Evolutionary conservation across 139 green algal species (phyloP).

Genomic region (Volvox africanus): DNA sequence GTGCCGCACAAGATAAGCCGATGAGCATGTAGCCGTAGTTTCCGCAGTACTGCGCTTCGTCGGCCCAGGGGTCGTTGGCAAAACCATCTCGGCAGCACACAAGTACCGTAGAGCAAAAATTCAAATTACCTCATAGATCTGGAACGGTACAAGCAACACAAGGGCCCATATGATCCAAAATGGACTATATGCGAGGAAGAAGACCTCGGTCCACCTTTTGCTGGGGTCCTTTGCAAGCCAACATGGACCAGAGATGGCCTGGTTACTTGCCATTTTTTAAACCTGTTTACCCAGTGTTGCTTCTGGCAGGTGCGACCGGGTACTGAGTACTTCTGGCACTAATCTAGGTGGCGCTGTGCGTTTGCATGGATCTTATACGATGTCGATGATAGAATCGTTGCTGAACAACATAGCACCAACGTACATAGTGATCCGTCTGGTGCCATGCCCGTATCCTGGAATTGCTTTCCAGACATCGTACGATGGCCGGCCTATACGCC

Average conservation of each 20-base stretch:
- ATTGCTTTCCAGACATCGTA: too few relatives aligned
- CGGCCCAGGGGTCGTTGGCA: neutral
- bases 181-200: slow-evolving; percentile 93
- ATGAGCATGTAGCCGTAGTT: slow-evolving; percentile 90
- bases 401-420: too few relatives aligned
- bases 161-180: slow-evolving; percentile 94
- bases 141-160: slow-evolving; percentile 91
- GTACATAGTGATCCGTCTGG: too few relatives aligned
- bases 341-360: too few relatives aligned
- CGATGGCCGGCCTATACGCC: too few relatives aligned
- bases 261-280: neutral
- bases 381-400: too few relatives aligned
- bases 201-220: slow-evolving; percentile 93
- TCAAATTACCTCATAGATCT: slow-evolving; percentile 88
- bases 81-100: too few relatives aligned
- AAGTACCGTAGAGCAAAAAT: neutral
- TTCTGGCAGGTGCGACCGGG: too few relatives aligned
- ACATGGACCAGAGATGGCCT: neutral
- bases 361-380: too few relatives aligned
- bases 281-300: too few relatives aligned
- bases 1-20: slow-evolving; percentile 76
- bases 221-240: slow-evolving; percentile 86
- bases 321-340: too few relatives aligned
- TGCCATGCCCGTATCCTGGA: too few relatives aligned
- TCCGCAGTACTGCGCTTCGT: slow-evolving; percentile 63